Base-by-base conservation (phyloP, 1,284 basidiomycete species). In the Leccinum subrobustum region DNA sequence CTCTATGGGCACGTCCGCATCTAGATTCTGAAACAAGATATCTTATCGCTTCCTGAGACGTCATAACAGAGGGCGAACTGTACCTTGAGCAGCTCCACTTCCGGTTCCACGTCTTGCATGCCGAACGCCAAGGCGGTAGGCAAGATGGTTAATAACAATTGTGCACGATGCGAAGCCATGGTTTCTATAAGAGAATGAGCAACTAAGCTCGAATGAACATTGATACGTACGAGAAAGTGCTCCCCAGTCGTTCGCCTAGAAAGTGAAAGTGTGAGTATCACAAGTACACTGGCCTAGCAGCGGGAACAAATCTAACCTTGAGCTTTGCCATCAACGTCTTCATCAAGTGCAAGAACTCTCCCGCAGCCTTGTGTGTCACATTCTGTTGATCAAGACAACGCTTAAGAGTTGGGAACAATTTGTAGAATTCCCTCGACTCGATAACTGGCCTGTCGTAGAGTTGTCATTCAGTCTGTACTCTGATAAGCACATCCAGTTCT, bases 171-270 rank as follows among this genome's bases (percentile, higher is more conserved):
- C 4, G 79, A 75, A 8, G 81, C 81, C 65, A 86, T 76, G 16
- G 79, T 86, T 73, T 86, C 85, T 87, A 62, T 16, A 27, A 27
- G 12, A 29, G 20, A 31, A 52, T 64, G 16, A 58, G 35, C 4
- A 42, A 58, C 25, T 11, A 35, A 54, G 51, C 14, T 0, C 39
- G 31, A 33, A 7, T 35, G 23, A 52, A 50, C 4, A 33, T 31
- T 3, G 8, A 0, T 11, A 48, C 72, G 48, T 62, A 86, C 85
- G 84, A 57, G 82, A 80, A n/a, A 86, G 70, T 0, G 85, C 76
- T 12, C 84, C 83, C 85, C 85, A 87, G 60, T 87, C 84, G 61
- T 86, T 86, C 1, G 80, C 79, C 84, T 86, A 39, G 23, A 52
- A 37, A 31, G 31, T 7, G 33, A 27, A 27, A 27, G 27, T 27